A percentile compares a stretch with the other conserved stretches of the same genome.
Evolutionary conservation across 495 filamentous ascomycete genomes (phyloP).

Genomic region (Talaromyces proteolyticus): DNA sequence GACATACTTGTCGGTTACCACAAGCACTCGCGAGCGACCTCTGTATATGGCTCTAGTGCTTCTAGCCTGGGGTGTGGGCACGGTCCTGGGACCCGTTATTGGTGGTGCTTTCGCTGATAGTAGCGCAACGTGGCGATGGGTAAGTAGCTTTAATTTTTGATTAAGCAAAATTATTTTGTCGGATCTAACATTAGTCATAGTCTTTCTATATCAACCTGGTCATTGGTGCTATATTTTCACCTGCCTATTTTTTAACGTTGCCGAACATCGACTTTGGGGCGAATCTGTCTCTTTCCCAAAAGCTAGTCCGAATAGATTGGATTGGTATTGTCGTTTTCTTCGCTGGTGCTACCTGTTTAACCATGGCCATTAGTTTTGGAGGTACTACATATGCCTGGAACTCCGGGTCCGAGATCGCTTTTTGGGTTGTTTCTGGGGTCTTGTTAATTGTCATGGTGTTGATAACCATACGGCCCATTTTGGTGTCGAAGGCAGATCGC

Average conservation of each 20-base stretch:
- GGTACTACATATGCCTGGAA: constrained; percentile 27
- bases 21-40: constrained; percentile 24
- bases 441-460: constrained; percentile 35
- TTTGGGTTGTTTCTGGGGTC: constrained; percentile 40
- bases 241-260: constrained; percentile 14
- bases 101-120: constrained; percentile 57
- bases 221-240: background rate
- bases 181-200: constrained; percentile 39
- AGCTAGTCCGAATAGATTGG: constrained; percentile 28
- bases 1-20: constrained; percentile 23
- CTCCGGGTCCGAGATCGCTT: constrained; percentile 39
- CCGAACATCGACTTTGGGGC: constrained; percentile 22
- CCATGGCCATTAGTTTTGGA: constrained; percentile 41
- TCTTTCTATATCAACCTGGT: constrained; percentile 29
- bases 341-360: constrained; percentile 33
- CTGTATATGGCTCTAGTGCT: constrained; percentile 25
- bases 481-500: constrained; percentile 25
- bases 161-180: constrained; percentile 60
- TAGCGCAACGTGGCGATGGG: constrained; percentile 53
- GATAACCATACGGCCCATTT: constrained; percentile 13
- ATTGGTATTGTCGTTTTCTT: constrained; percentile 28
- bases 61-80: constrained; percentile 45
- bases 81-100: constrained; percentile 51
- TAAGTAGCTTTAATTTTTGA: constrained; percentile 49
- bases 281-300: background rate